Evolutionary conservation across 129 eudicot genomes (phyloP).

Genomic region (Sambucus nigra): DNA sequence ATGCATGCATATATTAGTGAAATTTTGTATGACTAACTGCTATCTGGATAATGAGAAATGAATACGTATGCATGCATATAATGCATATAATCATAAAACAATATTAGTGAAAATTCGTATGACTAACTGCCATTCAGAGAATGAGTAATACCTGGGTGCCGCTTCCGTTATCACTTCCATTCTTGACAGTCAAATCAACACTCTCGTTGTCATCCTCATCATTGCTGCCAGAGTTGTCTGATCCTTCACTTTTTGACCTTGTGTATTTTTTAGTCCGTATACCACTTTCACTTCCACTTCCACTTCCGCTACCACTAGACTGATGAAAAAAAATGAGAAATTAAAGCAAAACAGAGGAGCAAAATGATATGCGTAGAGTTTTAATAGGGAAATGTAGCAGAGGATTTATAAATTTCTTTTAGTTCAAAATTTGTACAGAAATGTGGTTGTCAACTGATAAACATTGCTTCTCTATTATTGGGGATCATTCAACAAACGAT

Average conservation of each 20-base stretch:
- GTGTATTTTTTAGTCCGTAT: constrained; percentile 30
- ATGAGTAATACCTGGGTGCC: constrained; percentile 46
- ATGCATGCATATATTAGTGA: not conserved
- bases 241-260: constrained; percentile 35
- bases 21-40: not conserved
- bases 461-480: not conserved
- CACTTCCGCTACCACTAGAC: constrained; percentile 38
- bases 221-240: constrained; percentile 38
- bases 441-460: not conserved
- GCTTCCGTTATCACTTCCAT: constrained; percentile 81
- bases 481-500: not conserved
- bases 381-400: not conserved
- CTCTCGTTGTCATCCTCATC: constrained; percentile 45
- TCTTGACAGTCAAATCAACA: constrained; percentile 32
- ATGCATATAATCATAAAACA: no score
- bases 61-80: no score
- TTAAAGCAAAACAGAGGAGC: constrained; percentile 13
- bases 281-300: constrained; percentile 65
- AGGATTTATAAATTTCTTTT: not conserved
- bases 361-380: not conserved
- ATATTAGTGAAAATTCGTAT: not conserved
- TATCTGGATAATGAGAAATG: not conserved
- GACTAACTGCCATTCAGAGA: not conserved
- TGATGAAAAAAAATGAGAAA: constrained; percentile 25
- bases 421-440: not conserved